A percentile compares a stretch with the other conserved stretches of the same genome.
phyloP scores from a whole-genome alignment of 2,329 filamentous ascomycete genomes.

The Leptographium galeiforme region DNA sequence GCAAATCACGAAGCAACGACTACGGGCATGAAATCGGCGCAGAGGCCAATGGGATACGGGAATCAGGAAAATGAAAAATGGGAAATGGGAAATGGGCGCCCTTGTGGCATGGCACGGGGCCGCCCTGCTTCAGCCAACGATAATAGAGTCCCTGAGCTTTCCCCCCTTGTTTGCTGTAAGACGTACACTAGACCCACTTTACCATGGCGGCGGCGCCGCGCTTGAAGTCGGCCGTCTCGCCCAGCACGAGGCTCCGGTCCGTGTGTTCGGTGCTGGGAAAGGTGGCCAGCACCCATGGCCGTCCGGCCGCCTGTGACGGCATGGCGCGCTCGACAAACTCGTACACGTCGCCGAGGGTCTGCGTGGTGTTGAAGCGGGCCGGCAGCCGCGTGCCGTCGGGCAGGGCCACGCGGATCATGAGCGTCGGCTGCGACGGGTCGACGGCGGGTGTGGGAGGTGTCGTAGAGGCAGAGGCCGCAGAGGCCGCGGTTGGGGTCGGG shows the following conservation, averaged over 20 bases:
- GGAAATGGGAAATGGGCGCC: too few relatives aligned
- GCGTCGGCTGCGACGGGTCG: slow-evolving; percentile 51
- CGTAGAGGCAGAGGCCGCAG: background rate
- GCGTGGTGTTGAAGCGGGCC: slow-evolving; percentile 69
- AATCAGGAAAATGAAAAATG: too few relatives aligned
- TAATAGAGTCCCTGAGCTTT: too few relatives aligned
- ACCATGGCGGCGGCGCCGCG: slow-evolving; percentile 52
- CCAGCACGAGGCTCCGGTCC: slow-evolving; percentile 46
- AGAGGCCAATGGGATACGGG: too few relatives aligned
- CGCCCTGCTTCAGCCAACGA: too few relatives aligned
- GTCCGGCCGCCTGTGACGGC: slow-evolving; percentile 32
- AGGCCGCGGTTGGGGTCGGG: slow-evolving; percentile 2
- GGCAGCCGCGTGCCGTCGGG: slow-evolving; percentile 64
- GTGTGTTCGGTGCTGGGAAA: slow-evolving; percentile 73
- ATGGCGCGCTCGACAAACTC: slow-evolving; percentile 56
- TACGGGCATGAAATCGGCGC: too few relatives aligned
- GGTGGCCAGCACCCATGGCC: slow-evolving; percentile 66
- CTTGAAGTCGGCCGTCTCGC: slow-evolving; percentile 52
- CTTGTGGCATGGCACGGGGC: too few relatives aligned
- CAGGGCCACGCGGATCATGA: slow-evolving; percentile 64
- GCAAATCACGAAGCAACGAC: too few relatives aligned
- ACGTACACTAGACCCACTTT: slow-evolving; percentile 34
- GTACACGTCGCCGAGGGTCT: slow-evolving; percentile 69
- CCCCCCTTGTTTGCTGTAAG: background rate
- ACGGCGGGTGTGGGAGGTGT: slow-evolving; percentile 28